Evolutionary conservation across 2,329 filamentous ascomycete genomes (phyloP), one percentile per base, ranked within the genome.

Genomic region (Seiridium unicorne): DNA sequence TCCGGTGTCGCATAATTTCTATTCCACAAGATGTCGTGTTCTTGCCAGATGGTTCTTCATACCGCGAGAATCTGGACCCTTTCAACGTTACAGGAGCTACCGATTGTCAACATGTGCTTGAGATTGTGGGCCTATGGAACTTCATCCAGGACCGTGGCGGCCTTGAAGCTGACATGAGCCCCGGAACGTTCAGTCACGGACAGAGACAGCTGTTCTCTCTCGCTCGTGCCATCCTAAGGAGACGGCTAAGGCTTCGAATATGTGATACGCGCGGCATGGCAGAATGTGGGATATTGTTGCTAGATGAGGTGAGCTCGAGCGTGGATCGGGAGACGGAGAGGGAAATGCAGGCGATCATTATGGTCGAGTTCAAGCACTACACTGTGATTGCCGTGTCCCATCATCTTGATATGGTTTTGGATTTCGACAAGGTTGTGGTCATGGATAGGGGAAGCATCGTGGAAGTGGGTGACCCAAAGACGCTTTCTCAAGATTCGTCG

Each of bases 201-300:
- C 38, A 44, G 36, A n/a, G 11, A 31, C 87, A 90, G 66, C 76
- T 90, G 0, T 87, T 90, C 64, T 86, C 81, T 63, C 77, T 90
- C 1, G 86, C 83, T 0, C 73, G 86, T 0, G 87, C 85, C 0
- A 76, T 89, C 18, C 70, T 89, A 6, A 73, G 81, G 4, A 63
- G 70, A 3, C 61, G 74, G 4, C 26, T 59, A n/a, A 42, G 38
- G 7, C 38, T 42, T 42, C 7, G 38, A 13, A 42, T 42, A 26
- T 26, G 18, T 8, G n/a, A n/a, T 6, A 44, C 10, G 7, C 9
- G 46, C n/a, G 46, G 26, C 7, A 18, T 6, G 8, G 10, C 51
- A 11, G 35, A 18, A 9, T 32, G 51, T 10, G 54, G 54, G 9
- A 35, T 57, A 4, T 26, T 57, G 5, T 40, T 57, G 8, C 31